These are phyloP conservation scores for Rehmannia glutinosa DNA, from an alignment of 257 asterid genomes.

Conservation along the genomic window DNA sequence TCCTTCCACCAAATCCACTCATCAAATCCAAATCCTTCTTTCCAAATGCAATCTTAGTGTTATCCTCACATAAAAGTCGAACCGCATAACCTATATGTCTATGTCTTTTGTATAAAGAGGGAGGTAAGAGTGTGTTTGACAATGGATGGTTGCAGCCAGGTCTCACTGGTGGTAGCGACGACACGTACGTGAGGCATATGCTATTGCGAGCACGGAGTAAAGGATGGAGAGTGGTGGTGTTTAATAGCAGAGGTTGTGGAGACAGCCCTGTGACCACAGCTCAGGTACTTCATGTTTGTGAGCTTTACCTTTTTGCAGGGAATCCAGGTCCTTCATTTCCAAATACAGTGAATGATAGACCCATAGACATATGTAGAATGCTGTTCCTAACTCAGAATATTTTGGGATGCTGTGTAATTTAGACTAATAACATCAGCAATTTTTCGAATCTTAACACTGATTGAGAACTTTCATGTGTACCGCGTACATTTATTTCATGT, in stretches of 20 bases:
- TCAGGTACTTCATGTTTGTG: conserved; percentile 65
- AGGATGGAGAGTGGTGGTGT: conserved; percentile 88
- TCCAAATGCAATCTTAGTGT: no score
- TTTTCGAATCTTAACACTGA: not conserved
- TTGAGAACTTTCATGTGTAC: not conserved
- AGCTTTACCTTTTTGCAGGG: no score
- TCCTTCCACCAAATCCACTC: no score
- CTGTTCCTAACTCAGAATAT: no score
- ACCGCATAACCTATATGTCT: no score
- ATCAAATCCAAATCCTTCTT: no score
- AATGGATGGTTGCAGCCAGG: conserved; percentile 79
- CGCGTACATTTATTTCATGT: conserved; percentile 14
- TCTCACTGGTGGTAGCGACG: conserved; percentile 90
- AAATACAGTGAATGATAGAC: no score
- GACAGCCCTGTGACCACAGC: conserved; percentile 87
- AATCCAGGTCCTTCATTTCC: no score
- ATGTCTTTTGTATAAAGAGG: not conserved
- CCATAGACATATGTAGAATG: no score
- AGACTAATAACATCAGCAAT: not conserved
- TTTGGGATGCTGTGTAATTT: no score
- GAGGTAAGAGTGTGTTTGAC: conserved; percentile 2
- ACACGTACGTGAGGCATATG: conserved; percentile 90
- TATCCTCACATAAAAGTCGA: no score
- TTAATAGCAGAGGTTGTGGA: conserved; percentile 95
- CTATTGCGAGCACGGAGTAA: conserved; percentile 65